Evolutionary conservation across 2,329 filamentous ascomycete genomes (phyloP).

Genomic region (Fusarium sp.): DNA sequence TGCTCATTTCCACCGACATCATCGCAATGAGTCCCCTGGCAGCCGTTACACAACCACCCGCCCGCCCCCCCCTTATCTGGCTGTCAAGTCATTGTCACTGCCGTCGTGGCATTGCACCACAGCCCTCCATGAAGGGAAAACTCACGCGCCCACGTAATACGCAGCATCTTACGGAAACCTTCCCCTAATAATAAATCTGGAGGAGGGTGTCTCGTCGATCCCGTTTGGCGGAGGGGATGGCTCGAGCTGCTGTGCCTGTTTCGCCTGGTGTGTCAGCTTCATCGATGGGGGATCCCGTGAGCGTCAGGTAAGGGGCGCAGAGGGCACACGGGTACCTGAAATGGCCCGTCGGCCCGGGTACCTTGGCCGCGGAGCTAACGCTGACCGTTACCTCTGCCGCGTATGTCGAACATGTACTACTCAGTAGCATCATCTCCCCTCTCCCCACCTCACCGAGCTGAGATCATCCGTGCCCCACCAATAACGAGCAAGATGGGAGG

Average conservation of each 20-base stretch:
- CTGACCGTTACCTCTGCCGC: constrained; percentile 14
- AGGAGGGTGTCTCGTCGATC: constrained; percentile 3
- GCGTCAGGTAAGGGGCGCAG: constrained; percentile 2
- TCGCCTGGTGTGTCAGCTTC: constrained; percentile 39
- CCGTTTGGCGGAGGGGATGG: background rate
- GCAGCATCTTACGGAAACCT: constrained; percentile 3
- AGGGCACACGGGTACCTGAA: constrained; percentile 26
- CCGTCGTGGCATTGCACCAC: background rate
- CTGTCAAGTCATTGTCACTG: background rate
- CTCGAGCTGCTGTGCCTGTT: constrained; percentile 17
- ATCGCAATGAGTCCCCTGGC: constrained; percentile 13
- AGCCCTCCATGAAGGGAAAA: background rate
- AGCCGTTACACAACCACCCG: background rate
- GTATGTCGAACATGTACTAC: background rate
- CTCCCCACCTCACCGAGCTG: constrained; percentile 32
- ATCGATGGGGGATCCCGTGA: constrained; percentile 21
- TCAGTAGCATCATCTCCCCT: constrained; percentile 35
- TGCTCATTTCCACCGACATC: constrained; percentile 47
- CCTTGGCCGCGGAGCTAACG: constrained; percentile 17
- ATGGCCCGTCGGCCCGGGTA: constrained; percentile 14
- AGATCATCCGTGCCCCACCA: constrained; percentile 36
- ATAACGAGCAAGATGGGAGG: background rate
- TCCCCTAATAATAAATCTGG: constrained; percentile 1
- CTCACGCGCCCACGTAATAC: constrained; percentile 8
- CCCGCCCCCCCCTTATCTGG: constrained; percentile 6